Conservation (phyloP, 257 asterid genomes). For the Cordia subcordata region DNA sequence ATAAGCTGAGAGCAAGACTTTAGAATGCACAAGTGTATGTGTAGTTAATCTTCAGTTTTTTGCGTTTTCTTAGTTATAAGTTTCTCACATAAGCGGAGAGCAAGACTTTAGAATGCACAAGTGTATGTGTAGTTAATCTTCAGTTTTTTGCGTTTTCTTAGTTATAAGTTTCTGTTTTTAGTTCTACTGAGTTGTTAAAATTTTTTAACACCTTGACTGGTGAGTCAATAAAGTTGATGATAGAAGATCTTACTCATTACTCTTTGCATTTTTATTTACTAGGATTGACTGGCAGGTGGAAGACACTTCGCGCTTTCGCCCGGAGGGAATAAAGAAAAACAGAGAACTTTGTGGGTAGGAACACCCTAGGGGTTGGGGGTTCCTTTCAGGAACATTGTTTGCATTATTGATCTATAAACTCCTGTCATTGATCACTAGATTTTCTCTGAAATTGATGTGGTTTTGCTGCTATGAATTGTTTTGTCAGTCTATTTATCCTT, state of each 20-base stretch:
- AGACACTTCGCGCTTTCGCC: slow-evolving; percentile 1
- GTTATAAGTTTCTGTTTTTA: not conserved
- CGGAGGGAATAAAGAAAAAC: not conserved
- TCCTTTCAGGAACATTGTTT: not conserved
- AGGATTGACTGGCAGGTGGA: slow-evolving; percentile 16
- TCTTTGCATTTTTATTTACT: not conserved
- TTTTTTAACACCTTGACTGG: not conserved
- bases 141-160: not conserved
- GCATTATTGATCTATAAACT: too few relatives aligned
- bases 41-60: slow-evolving; percentile 1
- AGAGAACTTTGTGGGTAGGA: not conserved
- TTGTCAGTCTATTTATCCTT: too few relatives aligned
- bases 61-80: not conserved
- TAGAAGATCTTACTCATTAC: not conserved
- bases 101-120: slow-evolving; percentile 47
- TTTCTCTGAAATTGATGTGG: too few relatives aligned
- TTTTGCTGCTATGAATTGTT: too few relatives aligned
- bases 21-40: slow-evolving; percentile 30
- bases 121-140: slow-evolving; percentile 16
- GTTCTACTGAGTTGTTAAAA: not conserved
- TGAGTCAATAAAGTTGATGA: not conserved
- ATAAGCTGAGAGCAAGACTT: slow-evolving; percentile 75
- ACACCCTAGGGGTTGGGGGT: not conserved
- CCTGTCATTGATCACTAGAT: too few relatives aligned
- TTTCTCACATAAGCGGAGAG: slow-evolving; percentile 57